Percentiles rank a stretch among this genome's conserved stretches.
phyloP scores from a whole-genome alignment of 331 rosid genomes.

The Telfairia occidentalis region DNA sequence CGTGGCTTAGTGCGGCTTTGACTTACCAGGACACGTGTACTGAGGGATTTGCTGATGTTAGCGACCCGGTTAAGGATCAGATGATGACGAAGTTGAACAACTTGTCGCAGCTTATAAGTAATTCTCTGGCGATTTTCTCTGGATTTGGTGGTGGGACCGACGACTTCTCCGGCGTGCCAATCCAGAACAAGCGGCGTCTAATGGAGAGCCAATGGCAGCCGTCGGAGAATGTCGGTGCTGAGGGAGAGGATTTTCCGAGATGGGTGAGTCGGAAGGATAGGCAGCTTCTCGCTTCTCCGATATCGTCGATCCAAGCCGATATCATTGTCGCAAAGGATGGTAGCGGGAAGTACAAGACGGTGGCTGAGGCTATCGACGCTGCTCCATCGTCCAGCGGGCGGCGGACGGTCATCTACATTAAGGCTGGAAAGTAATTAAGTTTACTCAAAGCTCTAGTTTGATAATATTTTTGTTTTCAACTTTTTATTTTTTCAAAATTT shows the following conservation, averaged over 20 bases:
- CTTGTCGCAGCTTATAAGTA: slow-evolving; percentile 60
- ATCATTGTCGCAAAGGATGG: slow-evolving; percentile 52
- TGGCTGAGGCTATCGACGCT: slow-evolving; percentile 58
- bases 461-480: too few species aligned
- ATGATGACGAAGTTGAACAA: slow-evolving; percentile 34
- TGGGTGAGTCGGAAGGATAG: slow-evolving; percentile 56
- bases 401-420: slow-evolving; percentile 54
- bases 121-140: slow-evolving; percentile 64
- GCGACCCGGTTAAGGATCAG: slow-evolving; percentile 47
- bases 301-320: slow-evolving; percentile 48
- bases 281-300: slow-evolving; percentile 35
- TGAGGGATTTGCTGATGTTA: slow-evolving; percentile 48
- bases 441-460: too few species aligned
- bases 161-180: slow-evolving; percentile 71
- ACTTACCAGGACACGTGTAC: slow-evolving; percentile 85
- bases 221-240: slow-evolving; percentile 16
- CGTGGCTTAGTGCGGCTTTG: slow-evolving; percentile 86
- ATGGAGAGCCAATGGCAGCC: slow-evolving; percentile 25
- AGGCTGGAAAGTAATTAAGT: slow-evolving; percentile 97
- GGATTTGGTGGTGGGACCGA: slow-evolving; percentile 12
- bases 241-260: slow-evolving; percentile 38
- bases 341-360: slow-evolving; percentile 47
- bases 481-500: too few species aligned
- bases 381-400: slow-evolving; percentile 45
- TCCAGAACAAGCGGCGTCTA: slow-evolving; percentile 46